Percentiles rank a stretch among this genome's conserved stretches.
Evolutionary conservation across 2,329 filamentous ascomycete species (phyloP).

Genomic region (Claviceps arundinis): DNA sequence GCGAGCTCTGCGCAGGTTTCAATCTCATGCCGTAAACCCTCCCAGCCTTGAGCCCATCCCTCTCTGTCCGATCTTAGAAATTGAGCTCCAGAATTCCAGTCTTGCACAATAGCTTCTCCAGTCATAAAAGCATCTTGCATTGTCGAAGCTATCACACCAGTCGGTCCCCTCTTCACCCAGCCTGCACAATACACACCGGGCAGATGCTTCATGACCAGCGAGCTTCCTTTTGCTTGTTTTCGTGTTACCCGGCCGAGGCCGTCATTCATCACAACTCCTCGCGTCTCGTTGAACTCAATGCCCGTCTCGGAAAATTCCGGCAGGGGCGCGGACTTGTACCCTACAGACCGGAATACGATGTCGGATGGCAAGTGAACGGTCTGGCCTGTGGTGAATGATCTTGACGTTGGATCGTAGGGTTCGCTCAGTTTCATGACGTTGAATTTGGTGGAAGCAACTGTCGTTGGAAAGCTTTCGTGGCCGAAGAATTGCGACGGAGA

Average conservation of each 20-base stretch:
- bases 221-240: constrained; percentile 18
- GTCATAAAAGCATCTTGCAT: constrained; percentile 92
- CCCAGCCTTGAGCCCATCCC: constrained; percentile 48
- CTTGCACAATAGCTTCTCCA: constrained; percentile 68
- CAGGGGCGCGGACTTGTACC: constrained; percentile 73
- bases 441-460: constrained; percentile 56
- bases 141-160: constrained; percentile 88
- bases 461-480: constrained; percentile 26
- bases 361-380: constrained; percentile 45
- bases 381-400: constrained; percentile 35
- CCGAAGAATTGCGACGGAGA: constrained; percentile 58
- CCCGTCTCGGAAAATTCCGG: constrained; percentile 60
- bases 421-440: constrained; percentile 44
- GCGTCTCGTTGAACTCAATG: constrained; percentile 61
- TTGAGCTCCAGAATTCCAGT: constrained; percentile 43
- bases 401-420: constrained; percentile 38
- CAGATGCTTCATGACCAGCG: constrained; percentile 25
- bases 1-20: constrained; percentile 39
- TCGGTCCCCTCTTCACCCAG: constrained; percentile 92
- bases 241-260: constrained; percentile 54
- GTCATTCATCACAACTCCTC: constrained; percentile 75
- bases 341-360: constrained; percentile 83
- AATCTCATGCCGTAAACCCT: constrained; percentile 52
- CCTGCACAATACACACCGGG: constrained; percentile 83
- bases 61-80: constrained; percentile 22